Evolutionary conservation across 495 filamentous ascomycete species (phyloP).

Genomic region (Xylona heveae): DNA sequence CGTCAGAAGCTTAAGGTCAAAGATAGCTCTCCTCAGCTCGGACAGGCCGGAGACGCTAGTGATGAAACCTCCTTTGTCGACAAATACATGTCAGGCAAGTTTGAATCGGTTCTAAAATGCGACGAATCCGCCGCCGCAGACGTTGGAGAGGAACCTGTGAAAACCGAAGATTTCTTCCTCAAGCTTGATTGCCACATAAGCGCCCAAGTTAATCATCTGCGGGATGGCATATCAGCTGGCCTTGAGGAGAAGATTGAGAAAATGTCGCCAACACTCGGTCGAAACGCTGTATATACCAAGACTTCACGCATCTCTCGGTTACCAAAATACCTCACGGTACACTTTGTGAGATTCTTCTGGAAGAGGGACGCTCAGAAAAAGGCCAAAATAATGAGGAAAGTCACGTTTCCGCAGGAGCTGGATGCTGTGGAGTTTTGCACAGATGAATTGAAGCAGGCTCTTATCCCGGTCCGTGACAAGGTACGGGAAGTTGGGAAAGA

Average conservation of each 20-base stretch:
- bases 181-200: conserved; percentile 94
- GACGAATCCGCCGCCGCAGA: conserved; percentile 63
- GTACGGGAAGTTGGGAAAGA: conserved; percentile 91
- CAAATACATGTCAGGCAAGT: conserved; percentile 68
- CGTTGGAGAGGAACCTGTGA: conserved; percentile 45
- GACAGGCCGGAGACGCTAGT: conserved; percentile 18
- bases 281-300: conserved; percentile 73
- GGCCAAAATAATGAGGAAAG: conserved; percentile 98
- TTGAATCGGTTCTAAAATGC: conserved; percentile 56
- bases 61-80: conserved; percentile 57
- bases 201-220: conserved; percentile 62
- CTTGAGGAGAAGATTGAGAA: conserved; percentile 85
- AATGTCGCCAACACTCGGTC: conserved; percentile 50
- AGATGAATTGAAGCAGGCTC: conserved; percentile 58
- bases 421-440: conserved; percentile 92
- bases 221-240: conserved; percentile 64
- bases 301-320: conserved; percentile 68
- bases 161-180: conserved; percentile 53
- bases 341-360: conserved; percentile 98
- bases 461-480: conserved; percentile 84
- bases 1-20: conserved; percentile 55
- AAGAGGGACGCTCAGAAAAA: conserved; percentile 87
- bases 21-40: conserved; percentile 15
- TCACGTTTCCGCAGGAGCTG: conserved; percentile 82
- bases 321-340: conserved; percentile 88